Base-by-base conservation (phyloP, 176 grass and related monocot species). In the Avena eriantha region DNA sequence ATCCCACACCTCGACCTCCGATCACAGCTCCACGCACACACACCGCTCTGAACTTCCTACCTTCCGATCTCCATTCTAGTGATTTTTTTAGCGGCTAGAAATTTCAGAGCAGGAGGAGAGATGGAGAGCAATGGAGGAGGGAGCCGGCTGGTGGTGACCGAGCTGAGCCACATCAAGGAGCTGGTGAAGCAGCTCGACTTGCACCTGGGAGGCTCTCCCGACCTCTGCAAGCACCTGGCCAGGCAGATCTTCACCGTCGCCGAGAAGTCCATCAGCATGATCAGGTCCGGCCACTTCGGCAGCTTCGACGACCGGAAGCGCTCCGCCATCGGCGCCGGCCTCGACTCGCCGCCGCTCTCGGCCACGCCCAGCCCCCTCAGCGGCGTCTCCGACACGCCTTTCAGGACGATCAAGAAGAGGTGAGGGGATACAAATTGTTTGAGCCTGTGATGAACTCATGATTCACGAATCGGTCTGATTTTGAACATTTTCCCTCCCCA, bases 151-250 rank as follows among this genome's bases (percentile, higher is more conserved):
- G 83, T 95, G 33, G 51, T 92, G 29, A 85, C 59, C 16, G 86
- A 91, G 87, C 91, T 95, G 39, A 89, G 80, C 72, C 77, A 91
- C 26, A 91, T 93, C 76, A 85, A 87, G 67, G 89, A 93, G 76
- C 88, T 93, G 57, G 84, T 85, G 50, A 72, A 36, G 66, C 89
- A 95, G 81, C 87, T 95, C 0, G 77, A 93, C 80, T 47, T 46
- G 4, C 49, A 93, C 64, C 86, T 95, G 12, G 81, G 81, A 2
- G 61, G 80, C 0, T 80, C 81, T 1, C 80, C 35, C 0, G 84
- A 87, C n/a, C 46, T 82, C 2, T 96, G 89, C 87, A 93, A 84
- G 79, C 54, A 15, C 15, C 84, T 96, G 1, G 47, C 75, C 56
- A 26, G 74, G 23, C 78, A 92, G 80, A 86, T 96, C 74, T 79